Evolutionary conservation across 345 rosid species (phyloP), one percentile per base, ranked within the genome.

Genomic region (Citropsis articulata): DNA sequence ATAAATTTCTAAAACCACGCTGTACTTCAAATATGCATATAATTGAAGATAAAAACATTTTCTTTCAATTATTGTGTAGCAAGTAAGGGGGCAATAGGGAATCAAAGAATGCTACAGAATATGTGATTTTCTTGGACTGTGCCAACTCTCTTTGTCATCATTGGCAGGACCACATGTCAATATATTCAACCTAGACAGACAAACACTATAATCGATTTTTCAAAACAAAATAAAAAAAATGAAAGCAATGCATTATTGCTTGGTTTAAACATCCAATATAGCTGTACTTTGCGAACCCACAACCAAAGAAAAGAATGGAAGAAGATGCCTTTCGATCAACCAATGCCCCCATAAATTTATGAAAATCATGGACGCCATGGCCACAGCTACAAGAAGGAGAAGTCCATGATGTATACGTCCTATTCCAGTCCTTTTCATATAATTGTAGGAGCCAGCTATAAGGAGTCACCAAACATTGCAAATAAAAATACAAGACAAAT

Each of bases 261-360:
- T n/a, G 50, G 50, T 25, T 59, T 7, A 19, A 42, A 40, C 55
- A 13, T 76, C 67, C 5, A 18, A 69, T 27, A 75, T 69, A 78
- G 83, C 83, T 85, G 85, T 80, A 71, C 5, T 48, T 12, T 31
- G 59, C 4, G 69, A 79, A 59, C 66, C 80, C 86, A 78, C 62
- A 71, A 6, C 84, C 79, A 71, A 42, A 33, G 2, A 66, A 59
- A 62, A 74, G 33, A 36, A 62, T 18, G 61, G 82, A 84, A 72
- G 66, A 71, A 8, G 79, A 78, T 59, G 12, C 24, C 24, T 73
- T 35, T 61, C 74, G 50, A 66, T 78, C 70, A 40, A 76, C 72
- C 69, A 25, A 59, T 67, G 10, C 35, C 71, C 71, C 68, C 45
- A 64, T 31, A 7, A 77, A 78, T 82, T 50, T 16, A 35, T 66